These are phyloP conservation scores for Trametes cubensis DNA, from an alignment of 768 basidiomycete genomes.

Conservation along the genomic window DNA sequence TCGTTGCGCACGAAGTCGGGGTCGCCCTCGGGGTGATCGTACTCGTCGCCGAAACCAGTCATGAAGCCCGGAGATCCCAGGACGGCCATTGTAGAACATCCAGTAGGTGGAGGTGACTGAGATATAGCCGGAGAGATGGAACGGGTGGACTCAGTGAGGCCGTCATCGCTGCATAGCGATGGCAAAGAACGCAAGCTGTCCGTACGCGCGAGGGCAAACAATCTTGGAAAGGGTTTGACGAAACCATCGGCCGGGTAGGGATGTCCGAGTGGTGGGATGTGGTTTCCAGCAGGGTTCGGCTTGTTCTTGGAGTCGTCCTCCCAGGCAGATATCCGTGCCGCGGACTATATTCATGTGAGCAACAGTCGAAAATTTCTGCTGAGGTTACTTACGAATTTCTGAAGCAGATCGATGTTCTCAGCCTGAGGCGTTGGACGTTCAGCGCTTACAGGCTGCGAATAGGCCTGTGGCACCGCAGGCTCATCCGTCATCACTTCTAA, in stretches of 20 bases:
- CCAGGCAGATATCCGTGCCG: background rate
- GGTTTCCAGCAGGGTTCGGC: too few relatives aligned
- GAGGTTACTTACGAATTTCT: too few relatives aligned
- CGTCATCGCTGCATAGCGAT: constrained; percentile 9
- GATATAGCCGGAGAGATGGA: background rate
- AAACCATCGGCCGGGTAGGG: background rate
- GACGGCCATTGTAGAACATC: constrained; percentile 11
- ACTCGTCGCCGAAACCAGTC: constrained; percentile 14
- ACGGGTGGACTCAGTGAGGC: background rate
- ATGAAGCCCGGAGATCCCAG: constrained; percentile 8
- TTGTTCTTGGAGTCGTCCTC: too few relatives aligned
- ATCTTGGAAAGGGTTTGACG: background rate
- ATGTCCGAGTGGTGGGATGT: too few relatives aligned
- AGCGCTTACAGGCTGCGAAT: background rate
- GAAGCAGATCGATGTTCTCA: background rate
- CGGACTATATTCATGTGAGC: background rate
- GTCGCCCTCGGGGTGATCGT: constrained; percentile 6
- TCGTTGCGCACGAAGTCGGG: constrained; percentile 3
- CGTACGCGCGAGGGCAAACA: background rate
- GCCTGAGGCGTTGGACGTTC: background rate
- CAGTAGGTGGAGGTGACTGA: constrained; percentile 12
- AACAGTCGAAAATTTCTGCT: too few relatives aligned
- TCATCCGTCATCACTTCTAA: background rate
- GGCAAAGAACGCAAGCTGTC: background rate
- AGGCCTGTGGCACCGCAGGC: background rate